Percentiles rank a stretch among this genome's conserved stretches.
Evolutionary conservation across 2,329 filamentous ascomycete species (phyloP).

Genomic region (Alternaria arborescens): DNA sequence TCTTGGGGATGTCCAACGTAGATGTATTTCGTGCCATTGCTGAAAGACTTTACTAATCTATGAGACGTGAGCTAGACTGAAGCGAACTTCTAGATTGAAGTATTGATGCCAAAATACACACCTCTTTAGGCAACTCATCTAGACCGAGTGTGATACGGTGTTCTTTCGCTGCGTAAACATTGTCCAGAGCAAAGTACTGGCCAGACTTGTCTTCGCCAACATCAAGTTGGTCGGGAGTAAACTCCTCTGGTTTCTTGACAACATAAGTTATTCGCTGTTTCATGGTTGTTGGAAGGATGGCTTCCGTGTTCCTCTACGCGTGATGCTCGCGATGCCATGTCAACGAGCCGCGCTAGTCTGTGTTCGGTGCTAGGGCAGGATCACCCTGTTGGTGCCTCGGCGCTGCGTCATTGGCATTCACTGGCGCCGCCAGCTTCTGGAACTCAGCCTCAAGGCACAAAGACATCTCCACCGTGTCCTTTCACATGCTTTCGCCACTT

Average conservation of each 20-base stretch:
- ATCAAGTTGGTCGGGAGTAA: slow-evolving; percentile 70
- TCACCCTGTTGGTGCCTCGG: background rate
- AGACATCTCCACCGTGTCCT: slow-evolving; percentile 38
- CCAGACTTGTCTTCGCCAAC: slow-evolving; percentile 55
- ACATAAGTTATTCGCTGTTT: slow-evolving; percentile 80
- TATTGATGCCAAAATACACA: slow-evolving; percentile 37
- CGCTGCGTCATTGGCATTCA: slow-evolving; percentile 16
- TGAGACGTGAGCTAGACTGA: background rate
- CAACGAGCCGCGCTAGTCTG: slow-evolving; percentile 1
- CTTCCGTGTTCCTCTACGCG: background rate
- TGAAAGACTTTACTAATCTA: slow-evolving; percentile 69
- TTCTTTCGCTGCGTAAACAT: slow-evolving; percentile 75
- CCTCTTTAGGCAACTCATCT: slow-evolving; percentile 75
- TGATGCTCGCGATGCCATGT: slow-evolving; percentile 12
- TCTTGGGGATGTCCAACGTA: slow-evolving; percentile 76
- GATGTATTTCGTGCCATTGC: slow-evolving; percentile 74
- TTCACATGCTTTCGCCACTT: slow-evolving; percentile 31
- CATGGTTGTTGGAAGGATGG: slow-evolving; percentile 55
- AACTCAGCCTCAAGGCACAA: slow-evolving; percentile 19
- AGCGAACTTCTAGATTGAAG: background rate
- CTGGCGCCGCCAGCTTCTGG: slow-evolving; percentile 19
- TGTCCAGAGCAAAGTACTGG: slow-evolving; percentile 62
- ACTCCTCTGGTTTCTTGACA: slow-evolving; percentile 69
- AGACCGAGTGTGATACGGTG: slow-evolving; percentile 78
- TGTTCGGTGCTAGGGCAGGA: background rate